These are phyloP conservation scores for Blastocystis sp. DNA, from an alignment of 352 stramenopile species.

Conservation along the genomic window DNA sequence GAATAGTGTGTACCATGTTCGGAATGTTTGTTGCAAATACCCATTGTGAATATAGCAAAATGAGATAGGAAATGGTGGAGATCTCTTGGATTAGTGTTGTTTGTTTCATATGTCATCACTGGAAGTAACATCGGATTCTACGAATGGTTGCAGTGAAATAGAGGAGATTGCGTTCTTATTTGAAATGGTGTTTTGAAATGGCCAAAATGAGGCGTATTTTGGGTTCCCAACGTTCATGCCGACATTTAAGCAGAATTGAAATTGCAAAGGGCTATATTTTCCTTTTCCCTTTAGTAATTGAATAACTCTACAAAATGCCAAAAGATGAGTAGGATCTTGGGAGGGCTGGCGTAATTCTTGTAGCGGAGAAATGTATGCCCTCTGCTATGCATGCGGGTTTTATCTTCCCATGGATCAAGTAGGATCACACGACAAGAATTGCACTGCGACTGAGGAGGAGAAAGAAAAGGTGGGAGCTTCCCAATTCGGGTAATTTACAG, in stretches of 20 bases:
- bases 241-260: neutral
- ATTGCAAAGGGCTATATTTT: neutral
- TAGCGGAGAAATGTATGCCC: constrained; percentile 59
- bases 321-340: constrained; percentile 26
- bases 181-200: neutral
- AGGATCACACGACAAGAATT: constrained; percentile 52
- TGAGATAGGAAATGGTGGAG: neutral
- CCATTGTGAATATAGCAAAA: neutral
- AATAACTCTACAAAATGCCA: constrained; percentile 28
- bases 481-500: neutral
- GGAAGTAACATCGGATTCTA: no score
- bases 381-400: constrained; percentile 64
- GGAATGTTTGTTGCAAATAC: neutral
- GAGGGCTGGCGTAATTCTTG: neutral
- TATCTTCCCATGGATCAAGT: constrained; percentile 48
- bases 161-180: neutral
- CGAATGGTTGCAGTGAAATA: no score
- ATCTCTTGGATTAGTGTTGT: neutral
- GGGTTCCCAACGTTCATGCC: neutral
- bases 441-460: constrained; percentile 47
- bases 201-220: neutral
- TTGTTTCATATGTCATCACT: neutral
- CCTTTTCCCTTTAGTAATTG: neutral
- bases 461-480: constrained; percentile 4
- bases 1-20: neutral